Evolutionary conservation across 352 stramenopile species (phyloP).

Genomic region (Detonula confervacea): DNA sequence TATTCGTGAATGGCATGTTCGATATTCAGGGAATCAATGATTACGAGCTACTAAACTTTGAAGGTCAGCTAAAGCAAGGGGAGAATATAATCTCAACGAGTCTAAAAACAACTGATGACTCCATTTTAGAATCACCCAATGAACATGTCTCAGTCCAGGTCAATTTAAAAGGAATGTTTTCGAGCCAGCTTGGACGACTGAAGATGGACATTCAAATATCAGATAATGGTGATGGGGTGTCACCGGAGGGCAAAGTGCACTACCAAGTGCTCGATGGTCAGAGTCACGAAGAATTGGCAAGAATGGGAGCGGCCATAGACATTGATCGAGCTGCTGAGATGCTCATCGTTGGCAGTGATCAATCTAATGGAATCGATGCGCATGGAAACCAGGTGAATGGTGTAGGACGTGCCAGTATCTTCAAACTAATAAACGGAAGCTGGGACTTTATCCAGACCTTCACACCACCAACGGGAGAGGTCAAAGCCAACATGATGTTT

Average conservation of each 20-base stretch:
- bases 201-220: conserved; percentile 90
- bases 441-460: conserved; percentile 67
- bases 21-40: conserved; percentile 91
- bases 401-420: conserved; percentile 69
- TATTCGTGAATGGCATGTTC: conserved; percentile 82
- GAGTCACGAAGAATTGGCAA: conserved; percentile 50
- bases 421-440: conserved; percentile 48
- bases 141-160: conserved; percentile 91
- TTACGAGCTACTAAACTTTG: conserved; percentile 82
- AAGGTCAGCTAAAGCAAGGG: conserved; percentile 51
- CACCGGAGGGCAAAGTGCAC: conserved; percentile 17
- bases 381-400: conserved; percentile 38
- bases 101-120: conserved; percentile 90
- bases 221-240: conserved; percentile 91
- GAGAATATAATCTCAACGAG: conserved; percentile 79
- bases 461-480: conserved; percentile 37
- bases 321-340: conserved; percentile 56
- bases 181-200: conserved; percentile 88
- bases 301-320: conserved; percentile 61
- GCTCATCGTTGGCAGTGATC: conserved; percentile 66
- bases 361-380: conserved; percentile 46
- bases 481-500: conserved; percentile 48
- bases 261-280: conserved; percentile 54
- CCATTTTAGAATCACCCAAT: conserved; percentile 90
- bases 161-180: conserved; percentile 92